Percentiles rank a stretch among this genome's conserved stretches.
Evolutionary conservation across 495 filamentous ascomycete species (phyloP).

Genomic region (Xylaria intraflava): DNA sequence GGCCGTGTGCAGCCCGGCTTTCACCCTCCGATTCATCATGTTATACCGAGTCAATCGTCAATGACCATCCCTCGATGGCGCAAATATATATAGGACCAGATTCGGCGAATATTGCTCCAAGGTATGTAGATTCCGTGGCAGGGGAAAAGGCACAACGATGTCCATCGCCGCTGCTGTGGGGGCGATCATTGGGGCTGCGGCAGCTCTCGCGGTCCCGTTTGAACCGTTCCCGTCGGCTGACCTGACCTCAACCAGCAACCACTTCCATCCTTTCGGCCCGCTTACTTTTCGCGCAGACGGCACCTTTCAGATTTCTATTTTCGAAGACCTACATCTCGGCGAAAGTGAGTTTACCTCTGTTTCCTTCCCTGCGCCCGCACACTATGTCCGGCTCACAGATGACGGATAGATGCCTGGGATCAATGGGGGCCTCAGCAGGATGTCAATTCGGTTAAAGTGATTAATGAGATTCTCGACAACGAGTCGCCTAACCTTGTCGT

Average conservation of each 20-base stretch:
- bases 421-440: constrained; percentile 56
- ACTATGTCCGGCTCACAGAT: background rate
- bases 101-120: background rate
- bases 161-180: background rate
- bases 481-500: constrained; percentile 56
- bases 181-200: constrained; percentile 9
- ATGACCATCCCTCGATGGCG: constrained; percentile 8
- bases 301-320: constrained; percentile 50
- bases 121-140: constrained; percentile 10
- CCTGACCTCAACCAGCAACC: constrained; percentile 7
- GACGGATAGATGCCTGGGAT: constrained; percentile 38
- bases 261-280: constrained; percentile 18
- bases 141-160: background rate
- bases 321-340: constrained; percentile 64
- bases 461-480: constrained; percentile 52
- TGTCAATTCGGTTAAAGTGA: constrained; percentile 49
- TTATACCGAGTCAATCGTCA: background rate
- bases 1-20: background rate
- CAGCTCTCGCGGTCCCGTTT: constrained; percentile 1
- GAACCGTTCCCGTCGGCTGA: constrained; percentile 2
- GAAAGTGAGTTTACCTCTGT: constrained; percentile 41
- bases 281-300: constrained; percentile 34
- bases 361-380: background rate
- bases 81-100: constrained; percentile 23
- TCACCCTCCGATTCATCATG: background rate